Percentiles rank a stretch among this genome's conserved stretches.
Evolutionary conservation across 2,329 filamentous ascomycete genomes (phyloP).

Genomic region (Zymoseptoria brevis): DNA sequence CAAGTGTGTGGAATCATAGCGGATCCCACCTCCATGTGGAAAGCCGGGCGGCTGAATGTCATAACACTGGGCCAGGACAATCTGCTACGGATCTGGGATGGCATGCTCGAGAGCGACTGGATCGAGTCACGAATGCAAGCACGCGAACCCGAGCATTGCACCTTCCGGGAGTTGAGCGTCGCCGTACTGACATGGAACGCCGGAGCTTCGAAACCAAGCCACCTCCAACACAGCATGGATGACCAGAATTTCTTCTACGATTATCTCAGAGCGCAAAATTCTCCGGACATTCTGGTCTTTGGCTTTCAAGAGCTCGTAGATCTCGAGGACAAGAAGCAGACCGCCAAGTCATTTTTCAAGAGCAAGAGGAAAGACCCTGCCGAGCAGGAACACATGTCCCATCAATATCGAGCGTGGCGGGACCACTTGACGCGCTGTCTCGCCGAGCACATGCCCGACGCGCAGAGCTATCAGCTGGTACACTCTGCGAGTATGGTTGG

Average conservation of each 20-base stretch:
- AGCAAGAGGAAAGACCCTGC: slow-evolving; percentile 75
- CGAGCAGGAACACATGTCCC: slow-evolving; percentile 85
- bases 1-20: slow-evolving; percentile 70
- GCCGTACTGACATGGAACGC: slow-evolving; percentile 94
- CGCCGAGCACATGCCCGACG: slow-evolving; percentile 71
- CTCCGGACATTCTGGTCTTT: slow-evolving; percentile 87
- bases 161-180: slow-evolving; percentile 72
- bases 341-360: slow-evolving; percentile 85
- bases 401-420: slow-evolving; percentile 93
- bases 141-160: slow-evolving; percentile 73
- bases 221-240: slow-evolving; percentile 60
- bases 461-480: slow-evolving; percentile 73
- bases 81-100: slow-evolving; percentile 80
- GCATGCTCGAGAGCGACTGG: slow-evolving; percentile 87
- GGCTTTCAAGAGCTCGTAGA: slow-evolving; percentile 98
- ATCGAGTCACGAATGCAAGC: slow-evolving; percentile 84
- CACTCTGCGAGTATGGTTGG: slow-evolving; percentile 88
- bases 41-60: slow-evolving; percentile 73
- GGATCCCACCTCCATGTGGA: slow-evolving; percentile 78
- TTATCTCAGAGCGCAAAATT: slow-evolving; percentile 64
- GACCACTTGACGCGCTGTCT: slow-evolving; percentile 77
- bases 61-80: slow-evolving; percentile 83
- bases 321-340: slow-evolving; percentile 92
- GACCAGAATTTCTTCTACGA: slow-evolving; percentile 75
- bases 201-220: slow-evolving; percentile 85